Base-by-base conservation (phyloP, 495 filamentous ascomycete species). In the Aspergillus baeticus region DNA sequence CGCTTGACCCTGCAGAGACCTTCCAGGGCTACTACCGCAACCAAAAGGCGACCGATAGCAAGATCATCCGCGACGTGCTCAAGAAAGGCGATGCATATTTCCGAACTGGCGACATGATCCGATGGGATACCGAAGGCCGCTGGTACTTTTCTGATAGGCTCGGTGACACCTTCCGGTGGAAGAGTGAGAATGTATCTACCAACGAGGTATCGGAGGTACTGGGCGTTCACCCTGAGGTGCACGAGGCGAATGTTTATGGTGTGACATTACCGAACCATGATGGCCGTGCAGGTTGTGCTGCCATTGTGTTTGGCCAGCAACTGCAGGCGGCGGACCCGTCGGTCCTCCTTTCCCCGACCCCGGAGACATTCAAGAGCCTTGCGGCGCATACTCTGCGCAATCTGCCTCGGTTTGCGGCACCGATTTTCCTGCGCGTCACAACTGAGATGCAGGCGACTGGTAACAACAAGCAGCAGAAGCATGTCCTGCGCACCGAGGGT, bases 101-200 rank as follows among this genome's bases (percentile, higher is more conserved):
- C 78, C 84, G 92, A 0, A 87, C 88, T 0, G 93, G 93, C 6
- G 93, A 98, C 65, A 79, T 96, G 20, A 69, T 97, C 17, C 79
- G 84, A 34, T 82, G 80, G 71, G 88, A 91, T 56, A 51, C 51
- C 1, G 85, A 96, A 55, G 89, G 90, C 6, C 77, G 87, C 13
- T 86, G 86, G 75, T 96, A 80, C 70, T 98, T 98, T 70, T 81
- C 83, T 39, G 94, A 98, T 68, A 87, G 92, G 10, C 87, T 98
- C 35, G 93, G 93, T 48, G 93, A 98, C 63, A 97, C 93, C 0
- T 98, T 90, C 75, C 84, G 93, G 15, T 98, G 93, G 93, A 96
- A 96, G 77, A 85, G 84, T 41, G 93, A 98, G 72, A 98, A 97
- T 52, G 90, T 96, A 3, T 93, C 96, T 59, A 92, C 95, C 6